A percentile compares a stretch with the other conserved stretches of the same genome.
phyloP scores from a whole-genome alignment of 805 yeast genomes.

The Wickerhamiella domercqiae region DNA sequence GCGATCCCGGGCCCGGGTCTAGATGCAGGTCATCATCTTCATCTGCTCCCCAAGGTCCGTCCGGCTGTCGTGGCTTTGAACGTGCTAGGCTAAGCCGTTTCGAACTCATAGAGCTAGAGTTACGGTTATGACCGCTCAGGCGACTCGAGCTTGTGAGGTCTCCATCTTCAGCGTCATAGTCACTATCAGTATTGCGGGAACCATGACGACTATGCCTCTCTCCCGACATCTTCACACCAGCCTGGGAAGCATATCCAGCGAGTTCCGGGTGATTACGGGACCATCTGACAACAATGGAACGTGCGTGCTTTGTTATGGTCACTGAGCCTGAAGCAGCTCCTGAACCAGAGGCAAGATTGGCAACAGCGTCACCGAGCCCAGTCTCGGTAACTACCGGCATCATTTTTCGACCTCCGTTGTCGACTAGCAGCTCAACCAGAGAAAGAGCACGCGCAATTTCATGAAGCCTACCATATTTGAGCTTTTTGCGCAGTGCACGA shows the following conservation, averaged over 20 bases:
- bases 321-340: slow-evolving; percentile 18
- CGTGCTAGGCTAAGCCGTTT: not conserved
- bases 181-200: not conserved
- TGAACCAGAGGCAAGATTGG: slow-evolving; percentile 32
- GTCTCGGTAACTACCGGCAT: slow-evolving; percentile 12
- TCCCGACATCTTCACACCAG: slow-evolving; percentile 13
- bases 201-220: slow-evolving; percentile 1
- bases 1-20: not conserved
- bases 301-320: slow-evolving; percentile 34
- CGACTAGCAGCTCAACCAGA: slow-evolving; percentile 44
- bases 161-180: not conserved
- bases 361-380: slow-evolving; percentile 22
- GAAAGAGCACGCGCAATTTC: slow-evolving; percentile 58
- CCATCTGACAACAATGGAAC: slow-evolving; percentile 53
- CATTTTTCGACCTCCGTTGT: slow-evolving; percentile 30
- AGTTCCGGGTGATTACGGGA: slow-evolving; percentile 19
- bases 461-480: slow-evolving; percentile 62
- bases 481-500: slow-evolving; percentile 70
- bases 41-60: not conserved
- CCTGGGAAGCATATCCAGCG: slow-evolving; percentile 5
- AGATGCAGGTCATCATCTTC: slow-evolving; percentile 1
- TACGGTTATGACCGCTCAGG: not conserved
- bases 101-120: not conserved
- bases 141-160: not conserved
- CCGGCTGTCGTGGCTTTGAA: not conserved